A percentile compares a stretch with the other conserved stretches of the same genome.
phyloP scores from a whole-genome alignment of 2,329 filamentous ascomycete species.

The Hirsutella rhossiliensis region DNA sequence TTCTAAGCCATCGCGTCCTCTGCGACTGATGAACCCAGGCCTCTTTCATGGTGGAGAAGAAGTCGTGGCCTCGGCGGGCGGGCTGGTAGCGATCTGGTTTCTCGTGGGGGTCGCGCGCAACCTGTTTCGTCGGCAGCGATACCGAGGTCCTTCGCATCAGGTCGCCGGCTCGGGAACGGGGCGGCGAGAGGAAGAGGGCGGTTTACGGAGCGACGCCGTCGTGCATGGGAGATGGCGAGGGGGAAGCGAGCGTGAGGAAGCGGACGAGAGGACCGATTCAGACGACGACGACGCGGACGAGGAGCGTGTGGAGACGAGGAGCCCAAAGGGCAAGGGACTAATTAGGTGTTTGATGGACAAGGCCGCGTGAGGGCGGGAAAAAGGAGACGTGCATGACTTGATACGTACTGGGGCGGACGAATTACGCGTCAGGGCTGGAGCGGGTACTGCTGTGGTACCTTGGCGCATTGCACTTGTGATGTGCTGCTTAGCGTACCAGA shows the following conservation, averaged over 20 bases:
- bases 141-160: conserved; percentile 55
- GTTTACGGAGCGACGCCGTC: conserved; percentile 14
- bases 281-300: too few species aligned
- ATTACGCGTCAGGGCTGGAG: too few species aligned
- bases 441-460: too few species aligned
- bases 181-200: neutral
- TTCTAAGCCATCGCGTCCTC: conserved; percentile 54
- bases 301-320: too few species aligned
- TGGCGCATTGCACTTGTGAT: too few species aligned
- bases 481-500: too few species aligned
- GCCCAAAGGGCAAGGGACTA: too few species aligned
- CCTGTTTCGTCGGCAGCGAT: conserved; percentile 48
- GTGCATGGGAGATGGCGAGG: conserved; percentile 9
- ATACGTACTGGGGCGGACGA: too few species aligned
- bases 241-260: neutral
- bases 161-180: conserved; percentile 1
- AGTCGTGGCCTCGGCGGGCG: conserved; percentile 31
- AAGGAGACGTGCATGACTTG: too few species aligned
- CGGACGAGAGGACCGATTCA: too few species aligned
- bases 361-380: too few species aligned
- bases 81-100: conserved; percentile 49
- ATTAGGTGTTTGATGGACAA: too few species aligned
- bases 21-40: conserved; percentile 52
- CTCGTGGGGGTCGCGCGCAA: conserved; percentile 50
- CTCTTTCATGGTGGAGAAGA: conserved; percentile 43